Base-by-base conservation (phyloP, 176 grass and related monocot species). In the Oryza nivara region DNA sequence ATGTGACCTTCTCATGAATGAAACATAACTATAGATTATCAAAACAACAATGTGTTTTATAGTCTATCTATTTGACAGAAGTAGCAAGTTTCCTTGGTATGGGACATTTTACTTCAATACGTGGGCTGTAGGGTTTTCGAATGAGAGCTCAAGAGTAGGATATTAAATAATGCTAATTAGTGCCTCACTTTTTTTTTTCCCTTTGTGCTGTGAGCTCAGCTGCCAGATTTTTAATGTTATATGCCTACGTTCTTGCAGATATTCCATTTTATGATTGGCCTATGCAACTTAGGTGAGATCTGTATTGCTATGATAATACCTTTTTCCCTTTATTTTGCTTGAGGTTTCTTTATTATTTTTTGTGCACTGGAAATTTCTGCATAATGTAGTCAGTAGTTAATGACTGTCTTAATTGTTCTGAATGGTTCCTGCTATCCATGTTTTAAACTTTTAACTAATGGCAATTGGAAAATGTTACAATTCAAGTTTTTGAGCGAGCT, bases 261-360 rank as follows among this genome's bases (percentile, higher is more conserved):
- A 90, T 93, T 98, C 80, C 93, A 93, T 90, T 82, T 98, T 58
- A 90, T 98, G 96, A 98, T 98, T 87, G 93, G 93, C 74, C 83
- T 94, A 80, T 98, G 86, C 82, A 95, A 92, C 87, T 75, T 90
- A 87, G 96, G 96, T 98, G 90, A 94, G 92, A 73, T 23, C 75
- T 22, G 30, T 63, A 84, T 80, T 77, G 85, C 30, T 80, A 34
- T 26, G 32, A 74, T 68, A 68, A 52, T 43, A 78, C 32, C 48
- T 83, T 65, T 46, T 6, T 14, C 64, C 77, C 52, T 40, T 65
- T 34, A 67, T 78, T 67, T n/a, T 63, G 22, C n/a, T 5, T 63
- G 58, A 63, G n/a, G n/a, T 23, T 63, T 63, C 20, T 23, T 63
- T 63, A 63, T 63, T 63, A 23, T 63, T 23, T 23, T 63, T 63